These are phyloP conservation scores for Alopecurus myosuroides DNA, from an alignment of 176 grass and related monocot genomes.

Conservation along the genomic window DNA sequence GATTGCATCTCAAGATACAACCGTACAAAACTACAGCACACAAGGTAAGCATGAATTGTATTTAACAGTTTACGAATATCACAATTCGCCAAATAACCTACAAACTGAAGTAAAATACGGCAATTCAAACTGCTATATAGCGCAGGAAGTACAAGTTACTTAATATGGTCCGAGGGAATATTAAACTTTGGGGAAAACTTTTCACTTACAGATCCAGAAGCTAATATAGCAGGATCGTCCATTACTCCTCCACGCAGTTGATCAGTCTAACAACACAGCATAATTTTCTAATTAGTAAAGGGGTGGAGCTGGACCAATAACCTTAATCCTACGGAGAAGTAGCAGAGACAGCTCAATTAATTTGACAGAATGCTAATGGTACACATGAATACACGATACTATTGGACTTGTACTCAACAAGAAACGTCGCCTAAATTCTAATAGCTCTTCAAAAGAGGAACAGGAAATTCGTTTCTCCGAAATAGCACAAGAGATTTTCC, in stretches of 20 bases:
- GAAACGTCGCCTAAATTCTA: too few species aligned
- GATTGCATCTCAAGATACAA: neutral
- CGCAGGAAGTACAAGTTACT: neutral
- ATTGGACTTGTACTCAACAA: neutral
- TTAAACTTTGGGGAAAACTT: neutral
- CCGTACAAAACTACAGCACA: neutral
- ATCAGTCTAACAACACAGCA: slow-evolving; percentile 21
- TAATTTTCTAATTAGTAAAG: slow-evolving; percentile 19
- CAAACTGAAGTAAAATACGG: neutral
- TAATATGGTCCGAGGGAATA: neutral
- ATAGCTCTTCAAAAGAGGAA: too few species aligned
- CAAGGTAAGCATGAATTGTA: neutral
- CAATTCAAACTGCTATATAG: neutral
- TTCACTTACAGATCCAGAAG: neutral
- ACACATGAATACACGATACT: too few species aligned
- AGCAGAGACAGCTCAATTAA: neutral
- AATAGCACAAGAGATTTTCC: neutral
- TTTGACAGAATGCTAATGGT: neutral
- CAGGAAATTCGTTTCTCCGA: neutral
- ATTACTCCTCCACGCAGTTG: neutral
- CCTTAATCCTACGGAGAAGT: neutral
- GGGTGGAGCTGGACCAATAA: neutral
- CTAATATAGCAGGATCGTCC: slow-evolving; percentile 23
- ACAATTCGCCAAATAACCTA: neutral
- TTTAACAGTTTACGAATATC: neutral